Conservation (phyloP, 805 yeast species). For the Cyberlindnera bimundalis region DNA sequence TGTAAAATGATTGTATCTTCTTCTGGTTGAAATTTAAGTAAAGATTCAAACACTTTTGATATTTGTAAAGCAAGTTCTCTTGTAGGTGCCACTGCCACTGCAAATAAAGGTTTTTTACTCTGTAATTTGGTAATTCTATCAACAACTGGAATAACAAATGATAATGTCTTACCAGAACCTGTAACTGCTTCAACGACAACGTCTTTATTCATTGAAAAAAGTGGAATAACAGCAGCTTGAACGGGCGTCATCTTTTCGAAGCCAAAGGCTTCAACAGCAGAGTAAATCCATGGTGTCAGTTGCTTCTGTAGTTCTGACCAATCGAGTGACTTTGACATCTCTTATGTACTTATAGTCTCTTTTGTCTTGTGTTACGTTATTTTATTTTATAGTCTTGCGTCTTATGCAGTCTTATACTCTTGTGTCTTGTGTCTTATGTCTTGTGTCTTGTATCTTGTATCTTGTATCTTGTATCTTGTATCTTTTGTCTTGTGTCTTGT, state of each 20-base stretch:
- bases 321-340: conserved; percentile 41
- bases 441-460: no score
- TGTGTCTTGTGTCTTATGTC: no score
- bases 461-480: no score
- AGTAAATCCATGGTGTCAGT: conserved; percentile 63
- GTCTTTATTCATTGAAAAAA: conserved; percentile 80
- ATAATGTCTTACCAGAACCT: conserved; percentile 97
- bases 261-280: conserved; percentile 73
- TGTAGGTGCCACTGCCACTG: conserved; percentile 66
- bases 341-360: background rate
- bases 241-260: conserved; percentile 90
- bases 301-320: conserved; percentile 58
- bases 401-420: no score
- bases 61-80: conserved; percentile 72
- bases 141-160: conserved; percentile 79
- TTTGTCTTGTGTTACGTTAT: no score
- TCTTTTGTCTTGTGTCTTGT: no score
- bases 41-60: conserved; percentile 54
- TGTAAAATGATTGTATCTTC: conserved; percentile 50
- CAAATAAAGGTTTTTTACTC: conserved; percentile 54
- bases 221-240: conserved; percentile 91
- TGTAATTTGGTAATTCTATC: conserved; percentile 51
- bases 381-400: no score
- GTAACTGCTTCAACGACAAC: conserved; percentile 97
- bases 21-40: conserved; percentile 58